phyloP scores from a whole-genome alignment of 202 grass and related monocot genomes.

The Sporobolus alterniflorus region DNA sequence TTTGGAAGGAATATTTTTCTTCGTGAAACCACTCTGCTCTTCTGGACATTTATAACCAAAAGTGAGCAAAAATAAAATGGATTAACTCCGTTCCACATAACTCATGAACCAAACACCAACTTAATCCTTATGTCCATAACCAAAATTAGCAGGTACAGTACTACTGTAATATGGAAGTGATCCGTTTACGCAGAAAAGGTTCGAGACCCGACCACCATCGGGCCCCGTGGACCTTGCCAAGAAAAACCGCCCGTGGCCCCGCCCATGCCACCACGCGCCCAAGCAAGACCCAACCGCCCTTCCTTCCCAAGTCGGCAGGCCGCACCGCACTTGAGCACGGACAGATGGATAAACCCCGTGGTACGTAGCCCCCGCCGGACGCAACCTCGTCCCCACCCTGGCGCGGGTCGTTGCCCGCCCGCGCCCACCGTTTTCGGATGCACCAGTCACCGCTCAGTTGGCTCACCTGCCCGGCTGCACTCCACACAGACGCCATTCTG shows the following conservation, averaged over 20 bases:
- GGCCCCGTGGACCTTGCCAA: background rate
- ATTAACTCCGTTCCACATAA: no score
- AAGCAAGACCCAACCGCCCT: background rate
- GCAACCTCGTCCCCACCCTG: background rate
- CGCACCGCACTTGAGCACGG: background rate
- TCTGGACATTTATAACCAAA: no score
- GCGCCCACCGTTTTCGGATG: background rate
- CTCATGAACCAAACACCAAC: no score
- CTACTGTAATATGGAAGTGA: no score
- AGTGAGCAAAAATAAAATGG: no score
- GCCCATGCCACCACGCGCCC: background rate
- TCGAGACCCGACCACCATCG: background rate
- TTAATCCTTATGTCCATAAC: no score
- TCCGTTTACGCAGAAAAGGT: no score
- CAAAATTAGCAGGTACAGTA: no score
- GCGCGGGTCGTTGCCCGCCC: constrained; percentile 18
- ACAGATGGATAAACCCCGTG: background rate
- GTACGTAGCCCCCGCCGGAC: background rate
- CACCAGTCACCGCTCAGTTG: background rate
- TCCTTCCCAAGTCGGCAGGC: background rate
- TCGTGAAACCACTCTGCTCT: no score
- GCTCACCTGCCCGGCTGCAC: background rate
- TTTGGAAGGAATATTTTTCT: no score
- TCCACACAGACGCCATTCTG: background rate
- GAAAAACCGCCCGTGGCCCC: background rate